Evolutionary conservation across 371 early-diverging fungal genomes (phyloP).

Genomic region (Saksenaea oblongispora): DNA sequence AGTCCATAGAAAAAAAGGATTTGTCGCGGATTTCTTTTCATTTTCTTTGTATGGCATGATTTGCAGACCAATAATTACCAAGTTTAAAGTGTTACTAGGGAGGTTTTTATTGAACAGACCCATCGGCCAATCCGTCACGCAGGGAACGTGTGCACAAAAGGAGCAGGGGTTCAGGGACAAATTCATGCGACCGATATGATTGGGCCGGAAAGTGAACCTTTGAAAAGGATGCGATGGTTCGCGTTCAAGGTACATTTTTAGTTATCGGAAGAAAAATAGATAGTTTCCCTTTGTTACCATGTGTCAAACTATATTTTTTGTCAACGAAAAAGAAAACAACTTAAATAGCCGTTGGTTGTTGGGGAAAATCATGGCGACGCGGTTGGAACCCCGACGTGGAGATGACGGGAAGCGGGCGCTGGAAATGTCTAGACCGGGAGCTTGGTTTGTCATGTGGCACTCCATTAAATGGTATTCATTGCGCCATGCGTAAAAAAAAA

Average conservation of each 20-base stretch:
- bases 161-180: background rate
- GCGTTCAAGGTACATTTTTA: background rate
- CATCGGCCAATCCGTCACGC: background rate
- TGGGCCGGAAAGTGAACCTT: slow-evolving; percentile 1
- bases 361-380: background rate
- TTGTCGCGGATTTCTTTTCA: too few species aligned
- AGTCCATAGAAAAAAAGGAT: too few species aligned
- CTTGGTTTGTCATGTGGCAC: background rate
- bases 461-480: background rate
- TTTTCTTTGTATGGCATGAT: too few species aligned
- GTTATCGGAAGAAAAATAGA: background rate
- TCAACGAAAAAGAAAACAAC: background rate
- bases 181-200: background rate
- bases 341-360: background rate
- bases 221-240: background rate
- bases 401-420: background rate
- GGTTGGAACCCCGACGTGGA: background rate
- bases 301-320: background rate
- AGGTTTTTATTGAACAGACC: too few species aligned
- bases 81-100: too few species aligned
- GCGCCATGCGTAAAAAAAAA: background rate
- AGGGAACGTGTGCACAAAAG: background rate
- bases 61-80: too few species aligned
- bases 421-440: background rate
- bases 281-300: background rate